Base-by-base conservation (phyloP, 768 basidiomycete species). In the Rhizopogon sp. region DNA sequence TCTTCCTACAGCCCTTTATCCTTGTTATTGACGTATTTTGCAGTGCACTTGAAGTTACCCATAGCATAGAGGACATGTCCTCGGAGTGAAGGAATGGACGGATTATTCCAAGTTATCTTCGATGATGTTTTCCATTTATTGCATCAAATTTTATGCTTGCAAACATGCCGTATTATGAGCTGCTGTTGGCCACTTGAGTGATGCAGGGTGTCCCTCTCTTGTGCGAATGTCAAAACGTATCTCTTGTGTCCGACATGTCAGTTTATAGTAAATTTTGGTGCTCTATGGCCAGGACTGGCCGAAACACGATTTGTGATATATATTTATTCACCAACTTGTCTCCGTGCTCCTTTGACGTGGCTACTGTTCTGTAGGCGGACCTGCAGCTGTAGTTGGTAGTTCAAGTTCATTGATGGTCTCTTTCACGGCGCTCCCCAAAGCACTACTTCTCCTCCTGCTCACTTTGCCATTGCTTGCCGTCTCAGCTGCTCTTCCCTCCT, bases 381-480 rank as follows among this genome's bases (percentile, higher is more conserved):
- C 14, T 37, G 35, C 20, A 35, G 35, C 20, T 37, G 46, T 49
- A 33, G 35, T 37, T 37, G 35, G 5, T 9, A 25, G 14, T 46
- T 44, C 5, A 52, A 25, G 8, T 33, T 31, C 4, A 52, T 33
- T 52, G 40, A 63, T 66, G 62, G 56, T 66, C 43, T 28, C 62
- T 42, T 63, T 49, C 56, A 62, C 56, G 41, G 39, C 35, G 29
- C 69, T 73, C 47, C 74, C 71, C 50, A 56, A 56, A 31, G 63
- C 70, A 43, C 64, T 76, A 29, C 58, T 76, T 35, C 67, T 69
- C 53, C 64, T 79, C 50, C 59, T 76, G 39, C 67, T 77, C 39
- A 69, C 71, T 20, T 67, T 67, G 9, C 72, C 73, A 45, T 67
- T 61, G 16, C 59, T 75, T 44, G 58, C 74, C 16, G 52, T 31